Base-by-base conservation (phyloP, 768 basidiomycete species). In the Lenzites betulinus region DNA sequence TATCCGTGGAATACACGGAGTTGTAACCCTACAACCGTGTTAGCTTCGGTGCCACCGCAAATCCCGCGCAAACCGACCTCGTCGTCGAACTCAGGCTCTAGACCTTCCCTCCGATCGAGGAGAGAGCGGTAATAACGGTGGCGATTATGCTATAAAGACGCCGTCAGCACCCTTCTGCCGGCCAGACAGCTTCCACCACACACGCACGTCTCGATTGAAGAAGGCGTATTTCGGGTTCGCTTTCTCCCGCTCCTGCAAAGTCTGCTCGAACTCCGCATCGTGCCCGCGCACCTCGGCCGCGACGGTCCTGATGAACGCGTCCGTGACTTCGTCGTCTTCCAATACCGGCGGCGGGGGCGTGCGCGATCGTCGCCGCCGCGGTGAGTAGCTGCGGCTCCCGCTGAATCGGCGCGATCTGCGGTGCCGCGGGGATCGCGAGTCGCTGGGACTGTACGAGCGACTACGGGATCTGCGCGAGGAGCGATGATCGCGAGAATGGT, bases 1-100 rank as follows among this genome's bases (percentile, higher is more conserved):
- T 93, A 75, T 98, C 97, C 20, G 91, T 93, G 0, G 95, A 94
- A 72, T 92, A 93, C 3, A 92, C 78, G 1, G 91, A 93, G 67
- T 92, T 89, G 70, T 92, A 91, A 8, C 93, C 92, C 92, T 94
- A 66, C 52, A n/a, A 22, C 7, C 18, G 2, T 33, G 20, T 51
- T 20, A 58, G 16, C 28, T 51, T 50, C 8, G 43, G 33, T 38
- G 22, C 22, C 30, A 38, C 28, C 48, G 7, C 26, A 49, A 39
- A 50, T 62, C n/a, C 60, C 13, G 43, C 44, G 22, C 13, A 20
- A 26, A 51, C 66, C 35, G 67, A 83, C 92, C 65, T 94, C 92
- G 66, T 94, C 92, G 60, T 91, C 86, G 70, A 94, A 94, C 66
- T 89, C 89, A 8, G 88, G 81, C 26, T 87, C 82, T 22, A 84